phyloP scores from a whole-genome alignment of 2,329 filamentous ascomycete genomes.

The Aspergillus sp. region DNA sequence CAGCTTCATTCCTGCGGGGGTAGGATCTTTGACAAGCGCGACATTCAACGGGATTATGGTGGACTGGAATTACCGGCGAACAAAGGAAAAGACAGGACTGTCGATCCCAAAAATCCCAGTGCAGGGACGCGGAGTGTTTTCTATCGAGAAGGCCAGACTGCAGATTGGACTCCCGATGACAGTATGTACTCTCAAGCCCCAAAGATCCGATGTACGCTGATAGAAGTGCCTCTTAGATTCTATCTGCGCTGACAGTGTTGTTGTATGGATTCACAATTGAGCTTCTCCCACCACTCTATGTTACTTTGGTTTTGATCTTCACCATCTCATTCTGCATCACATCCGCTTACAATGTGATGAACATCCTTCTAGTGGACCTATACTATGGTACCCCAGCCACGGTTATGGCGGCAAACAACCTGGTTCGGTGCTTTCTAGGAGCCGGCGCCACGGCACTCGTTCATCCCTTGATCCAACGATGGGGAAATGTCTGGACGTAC shows the following conservation, averaged over 20 bases:
- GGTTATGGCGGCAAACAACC: conserved; percentile 45
- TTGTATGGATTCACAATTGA: conserved; percentile 44
- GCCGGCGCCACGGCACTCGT: conserved; percentile 43
- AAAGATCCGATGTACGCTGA: no score
- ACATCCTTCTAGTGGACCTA: conserved; percentile 48
- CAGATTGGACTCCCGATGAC: conserved; percentile 36
- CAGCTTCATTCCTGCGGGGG: conserved; percentile 43
- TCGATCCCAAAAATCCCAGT: conserved; percentile 32
- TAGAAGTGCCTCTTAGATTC: background rate
- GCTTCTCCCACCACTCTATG: conserved; percentile 29
- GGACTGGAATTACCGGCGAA: conserved; percentile 43
- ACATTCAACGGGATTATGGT: conserved; percentile 40
- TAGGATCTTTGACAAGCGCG: conserved; percentile 39
- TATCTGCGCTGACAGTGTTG: conserved; percentile 24
- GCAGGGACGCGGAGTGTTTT: conserved; percentile 31
- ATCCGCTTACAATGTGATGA: conserved; percentile 43
- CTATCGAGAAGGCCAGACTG: conserved; percentile 44
- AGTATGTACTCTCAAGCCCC: background rate
- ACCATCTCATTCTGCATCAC: conserved; percentile 36
- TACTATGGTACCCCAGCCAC: conserved; percentile 41
- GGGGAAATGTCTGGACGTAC: background rate
- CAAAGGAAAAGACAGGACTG: conserved; percentile 30
- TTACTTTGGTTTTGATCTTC: conserved; percentile 39
- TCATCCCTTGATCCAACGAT: conserved; percentile 23
- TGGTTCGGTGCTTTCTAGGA: conserved; percentile 43